Percentiles rank a stretch among this genome's conserved stretches.
Conservation (phyloP, 2,329 filamentous ascomycete genomes). For the Aspergillus tubingensis region DNA sequence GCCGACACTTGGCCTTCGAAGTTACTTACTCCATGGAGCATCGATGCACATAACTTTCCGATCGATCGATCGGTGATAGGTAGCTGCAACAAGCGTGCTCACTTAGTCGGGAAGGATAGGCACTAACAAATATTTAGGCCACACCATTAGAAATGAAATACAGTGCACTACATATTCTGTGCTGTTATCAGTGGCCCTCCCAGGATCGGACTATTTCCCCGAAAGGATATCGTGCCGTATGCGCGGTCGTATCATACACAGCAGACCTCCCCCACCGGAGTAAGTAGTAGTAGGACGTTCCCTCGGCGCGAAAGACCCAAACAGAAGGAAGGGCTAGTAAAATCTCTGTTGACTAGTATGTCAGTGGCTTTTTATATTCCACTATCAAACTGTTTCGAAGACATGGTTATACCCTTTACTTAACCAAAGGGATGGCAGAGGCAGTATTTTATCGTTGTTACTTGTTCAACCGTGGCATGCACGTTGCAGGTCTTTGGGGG, state of each 20-base stretch:
- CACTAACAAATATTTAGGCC: not conserved
- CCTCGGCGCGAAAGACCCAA: not conserved
- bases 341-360: not conserved
- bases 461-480: slow-evolving; percentile 9
- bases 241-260: slow-evolving; percentile 6
- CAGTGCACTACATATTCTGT: not conserved
- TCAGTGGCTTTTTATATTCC: not conserved
- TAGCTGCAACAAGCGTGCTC: not conserved
- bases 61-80: slow-evolving; percentile 14
- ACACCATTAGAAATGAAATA: not conserved
- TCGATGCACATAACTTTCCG: slow-evolving; percentile 8
- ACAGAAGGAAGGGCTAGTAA: not conserved
- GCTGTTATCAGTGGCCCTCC: slow-evolving; percentile 2
- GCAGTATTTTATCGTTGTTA: not conserved
- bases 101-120: not conserved
- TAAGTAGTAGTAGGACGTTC: not conserved
- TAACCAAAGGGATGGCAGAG: not conserved
- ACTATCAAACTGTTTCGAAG: not conserved
- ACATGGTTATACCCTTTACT: not conserved
- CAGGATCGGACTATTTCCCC: slow-evolving; percentile 14
- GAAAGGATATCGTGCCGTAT: slow-evolving; percentile 13
- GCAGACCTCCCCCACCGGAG: not conserved
- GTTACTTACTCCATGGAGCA: slow-evolving; percentile 5
- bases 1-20: not conserved
- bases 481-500: slow-evolving; percentile 8